Evolutionary conservation across 2,329 filamentous ascomycete genomes (phyloP).

Genomic region (Botrytis deweyae): DNA sequence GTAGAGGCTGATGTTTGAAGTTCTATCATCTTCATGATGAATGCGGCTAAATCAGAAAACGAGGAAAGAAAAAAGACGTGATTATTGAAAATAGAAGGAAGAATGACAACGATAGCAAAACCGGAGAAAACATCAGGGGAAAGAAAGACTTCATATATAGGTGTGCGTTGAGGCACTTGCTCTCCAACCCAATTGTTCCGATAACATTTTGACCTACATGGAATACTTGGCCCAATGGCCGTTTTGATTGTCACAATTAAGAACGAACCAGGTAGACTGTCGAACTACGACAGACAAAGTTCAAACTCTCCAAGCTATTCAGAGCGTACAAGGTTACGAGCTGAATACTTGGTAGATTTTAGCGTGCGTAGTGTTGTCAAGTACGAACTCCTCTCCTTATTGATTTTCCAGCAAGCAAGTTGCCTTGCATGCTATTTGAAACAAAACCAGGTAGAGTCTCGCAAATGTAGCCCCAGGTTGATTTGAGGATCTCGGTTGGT

Average conservation of each 20-base stretch:
- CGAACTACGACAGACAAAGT: neutral
- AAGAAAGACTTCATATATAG: neutral
- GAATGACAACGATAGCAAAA: neutral
- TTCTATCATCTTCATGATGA: slow-evolving; percentile 21
- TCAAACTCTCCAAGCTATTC: neutral
- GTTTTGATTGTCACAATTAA: neutral
- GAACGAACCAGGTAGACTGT: neutral
- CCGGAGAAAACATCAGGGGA: neutral
- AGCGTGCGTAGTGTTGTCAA: slow-evolving; percentile 5
- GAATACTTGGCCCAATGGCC: slow-evolving; percentile 14
- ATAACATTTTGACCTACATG: neutral
- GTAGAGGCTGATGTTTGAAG: slow-evolving; percentile 6
- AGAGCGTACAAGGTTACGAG: neutral
- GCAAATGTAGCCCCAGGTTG: neutral
- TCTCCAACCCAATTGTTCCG: neutral
- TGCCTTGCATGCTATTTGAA: neutral
- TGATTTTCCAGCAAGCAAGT: neutral
- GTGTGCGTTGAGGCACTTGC: neutral
- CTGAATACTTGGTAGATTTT: neutral
- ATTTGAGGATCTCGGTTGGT: neutral
- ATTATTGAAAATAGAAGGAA: neutral
- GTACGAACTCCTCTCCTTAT: neutral
- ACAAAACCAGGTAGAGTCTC: neutral
- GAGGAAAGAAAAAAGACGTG: neutral
- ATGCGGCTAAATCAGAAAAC: neutral